Percentiles rank a stretch among this genome's conserved stretches.
Conservation (phyloP, 345 rosid species). For the Eucalyptus decipiens region DNA sequence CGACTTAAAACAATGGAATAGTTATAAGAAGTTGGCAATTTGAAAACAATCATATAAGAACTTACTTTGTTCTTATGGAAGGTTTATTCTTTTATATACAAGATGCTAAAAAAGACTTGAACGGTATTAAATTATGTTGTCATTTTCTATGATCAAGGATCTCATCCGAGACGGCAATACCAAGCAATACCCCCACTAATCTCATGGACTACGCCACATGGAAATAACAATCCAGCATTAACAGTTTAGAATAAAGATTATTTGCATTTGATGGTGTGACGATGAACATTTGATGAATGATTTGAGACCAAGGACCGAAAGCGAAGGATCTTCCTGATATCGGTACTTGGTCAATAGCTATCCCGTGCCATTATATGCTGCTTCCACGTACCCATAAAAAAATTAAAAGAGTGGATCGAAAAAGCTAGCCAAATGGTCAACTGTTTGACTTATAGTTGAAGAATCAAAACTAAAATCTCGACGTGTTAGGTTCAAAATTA, state of each 20-base stretch:
- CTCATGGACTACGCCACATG: neutral
- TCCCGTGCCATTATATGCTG: neutral
- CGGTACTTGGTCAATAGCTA: neutral
- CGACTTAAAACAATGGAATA: fast-evolving
- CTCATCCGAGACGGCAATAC: fast-evolving
- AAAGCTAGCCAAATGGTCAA: neutral
- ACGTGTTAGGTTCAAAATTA: neutral
- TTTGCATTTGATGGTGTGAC: neutral
- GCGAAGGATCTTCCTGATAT: neutral
- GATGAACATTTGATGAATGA: neutral
- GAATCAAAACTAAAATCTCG: neutral
- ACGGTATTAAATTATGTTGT: neutral
- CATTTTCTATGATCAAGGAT: neutral
- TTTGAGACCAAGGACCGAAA: neutral
- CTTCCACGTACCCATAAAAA: neutral
- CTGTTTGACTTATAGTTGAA: neutral
- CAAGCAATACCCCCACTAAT: too few species aligned
- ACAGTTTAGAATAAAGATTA: neutral
- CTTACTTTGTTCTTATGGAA: too few species aligned
- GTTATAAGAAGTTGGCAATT: neutral
- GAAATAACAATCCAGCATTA: neutral
- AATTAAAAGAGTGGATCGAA: neutral
- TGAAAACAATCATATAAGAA: neutral
- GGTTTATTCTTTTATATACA: neutral
- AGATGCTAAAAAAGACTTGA: neutral